Evolutionary conservation across 2,329 filamentous ascomycete genomes (phyloP).

Genomic region (Paracoccidioides lutzii): DNA sequence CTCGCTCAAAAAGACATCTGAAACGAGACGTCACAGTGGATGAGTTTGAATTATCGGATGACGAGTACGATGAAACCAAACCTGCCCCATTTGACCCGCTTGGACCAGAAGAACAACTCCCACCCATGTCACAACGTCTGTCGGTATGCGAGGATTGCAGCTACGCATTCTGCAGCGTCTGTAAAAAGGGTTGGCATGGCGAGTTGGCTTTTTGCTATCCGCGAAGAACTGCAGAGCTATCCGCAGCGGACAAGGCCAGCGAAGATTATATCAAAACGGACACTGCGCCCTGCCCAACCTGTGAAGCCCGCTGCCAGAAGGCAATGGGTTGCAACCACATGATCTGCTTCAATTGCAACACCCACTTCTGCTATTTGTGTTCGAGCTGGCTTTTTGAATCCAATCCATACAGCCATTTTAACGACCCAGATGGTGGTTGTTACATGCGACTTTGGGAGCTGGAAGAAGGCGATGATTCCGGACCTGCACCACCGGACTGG

Average conservation of each 20-base stretch:
- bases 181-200: conserved; percentile 79
- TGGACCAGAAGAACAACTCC: conserved; percentile 29
- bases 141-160: conserved; percentile 78
- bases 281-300: conserved; percentile 82
- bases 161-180: conserved; percentile 76
- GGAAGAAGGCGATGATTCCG: conserved; percentile 58
- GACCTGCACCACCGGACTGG: conserved; percentile 19
- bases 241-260: conserved; percentile 73
- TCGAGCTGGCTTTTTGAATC: conserved; percentile 67
- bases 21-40: conserved; percentile 56
- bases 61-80: conserved; percentile 34
- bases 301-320: conserved; percentile 74
- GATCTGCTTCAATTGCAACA: conserved; percentile 78
- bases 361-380: conserved; percentile 93
- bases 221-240: conserved; percentile 53
- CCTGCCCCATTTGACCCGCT: conserved; percentile 30
- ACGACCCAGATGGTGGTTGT: conserved; percentile 55
- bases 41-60: conserved; percentile 35
- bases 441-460: conserved; percentile 84
- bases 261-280: conserved; percentile 70
- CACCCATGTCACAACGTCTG: conserved; percentile 51
- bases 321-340: conserved; percentile 94
- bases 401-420: conserved; percentile 86
- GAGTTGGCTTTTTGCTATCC: conserved; percentile 63
- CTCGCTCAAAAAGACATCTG: conserved; percentile 58